These are phyloP conservation scores for Aureobasidium subglaciale DNA, from an alignment of 2,329 filamentous ascomycete genomes.

Conservation along the genomic window DNA sequence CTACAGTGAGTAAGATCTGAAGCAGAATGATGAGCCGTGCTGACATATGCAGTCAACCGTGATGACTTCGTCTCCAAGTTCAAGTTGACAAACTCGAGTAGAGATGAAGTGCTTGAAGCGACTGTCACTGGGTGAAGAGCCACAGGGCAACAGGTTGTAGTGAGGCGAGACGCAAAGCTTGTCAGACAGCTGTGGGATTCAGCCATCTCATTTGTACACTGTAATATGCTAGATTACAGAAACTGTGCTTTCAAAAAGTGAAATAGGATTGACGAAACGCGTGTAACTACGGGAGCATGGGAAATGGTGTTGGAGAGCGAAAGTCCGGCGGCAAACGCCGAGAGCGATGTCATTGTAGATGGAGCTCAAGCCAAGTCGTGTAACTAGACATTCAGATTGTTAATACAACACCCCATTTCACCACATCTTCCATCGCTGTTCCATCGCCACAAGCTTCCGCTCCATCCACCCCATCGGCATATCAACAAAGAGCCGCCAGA, in stretches of 20 bases:
- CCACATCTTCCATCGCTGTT: background rate
- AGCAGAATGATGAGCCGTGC: background rate
- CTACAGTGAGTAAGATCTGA: slow-evolving; percentile 59
- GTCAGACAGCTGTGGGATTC: too few relatives aligned
- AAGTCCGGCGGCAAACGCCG: slow-evolving; percentile 9
- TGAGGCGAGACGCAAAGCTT: too few relatives aligned
- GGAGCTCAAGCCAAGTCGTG: slow-evolving; percentile 5
- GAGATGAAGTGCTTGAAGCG: slow-evolving; percentile 25
- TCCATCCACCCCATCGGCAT: background rate
- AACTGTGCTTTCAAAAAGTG: background rate
- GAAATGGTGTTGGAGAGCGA: too few relatives aligned
- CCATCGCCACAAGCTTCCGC: background rate
- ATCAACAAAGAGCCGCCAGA: slow-evolving; percentile 25
- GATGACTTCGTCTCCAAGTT: slow-evolving; percentile 77
- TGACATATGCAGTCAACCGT: slow-evolving; percentile 53
- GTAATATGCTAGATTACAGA: background rate
- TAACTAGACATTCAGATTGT: slow-evolving; percentile 2
- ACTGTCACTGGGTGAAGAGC: slow-evolving; percentile 29
- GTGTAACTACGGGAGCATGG: too few relatives aligned
- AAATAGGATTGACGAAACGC: background rate
- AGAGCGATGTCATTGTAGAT: slow-evolving; percentile 5
- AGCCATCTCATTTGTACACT: too few relatives aligned
- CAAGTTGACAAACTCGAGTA: slow-evolving; percentile 58
- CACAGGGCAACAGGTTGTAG: too few relatives aligned
- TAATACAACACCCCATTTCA: background rate